Evolutionary conservation across 192 early-diverging fungal genomes (phyloP).

Genomic region (Gonapodya sp.): DNA sequence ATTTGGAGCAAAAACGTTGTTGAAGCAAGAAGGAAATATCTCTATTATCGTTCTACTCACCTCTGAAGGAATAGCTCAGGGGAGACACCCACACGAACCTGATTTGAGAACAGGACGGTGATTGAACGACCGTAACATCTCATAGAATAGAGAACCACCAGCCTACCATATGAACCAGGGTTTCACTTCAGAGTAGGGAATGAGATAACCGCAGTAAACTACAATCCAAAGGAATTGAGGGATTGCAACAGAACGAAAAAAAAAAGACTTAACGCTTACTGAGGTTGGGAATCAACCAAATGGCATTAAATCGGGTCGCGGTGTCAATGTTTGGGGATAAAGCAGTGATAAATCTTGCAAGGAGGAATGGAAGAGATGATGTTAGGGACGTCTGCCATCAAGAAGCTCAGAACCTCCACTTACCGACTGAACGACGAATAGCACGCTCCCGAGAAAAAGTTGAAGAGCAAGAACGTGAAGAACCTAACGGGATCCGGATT

Average conservation of each 20-base stretch:
- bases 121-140: too few relatives aligned
- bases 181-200: slow-evolving; percentile 47
- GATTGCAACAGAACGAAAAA: too few relatives aligned
- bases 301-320: background rate
- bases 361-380: too few relatives aligned
- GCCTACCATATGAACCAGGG: slow-evolving; percentile 43
- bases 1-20: slow-evolving; percentile 20
- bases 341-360: background rate
- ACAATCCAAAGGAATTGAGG: background rate
- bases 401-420: too few relatives aligned
- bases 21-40: too few relatives aligned
- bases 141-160: background rate
- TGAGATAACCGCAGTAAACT: slow-evolving; percentile 52
- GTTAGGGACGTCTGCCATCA: background rate
- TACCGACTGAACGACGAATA: background rate
- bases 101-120: background rate
- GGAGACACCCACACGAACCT: background rate
- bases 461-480: background rate
- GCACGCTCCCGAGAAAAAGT: background rate
- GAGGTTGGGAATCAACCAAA: background rate
- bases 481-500: background rate
- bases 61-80: background rate
- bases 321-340: background rate
- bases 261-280: background rate
- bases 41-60: too few relatives aligned